These are phyloP conservation scores for Pseudotsuga menziesii DNA, from an alignment of 75 land plant genomes.

Conservation along the genomic window DNA sequence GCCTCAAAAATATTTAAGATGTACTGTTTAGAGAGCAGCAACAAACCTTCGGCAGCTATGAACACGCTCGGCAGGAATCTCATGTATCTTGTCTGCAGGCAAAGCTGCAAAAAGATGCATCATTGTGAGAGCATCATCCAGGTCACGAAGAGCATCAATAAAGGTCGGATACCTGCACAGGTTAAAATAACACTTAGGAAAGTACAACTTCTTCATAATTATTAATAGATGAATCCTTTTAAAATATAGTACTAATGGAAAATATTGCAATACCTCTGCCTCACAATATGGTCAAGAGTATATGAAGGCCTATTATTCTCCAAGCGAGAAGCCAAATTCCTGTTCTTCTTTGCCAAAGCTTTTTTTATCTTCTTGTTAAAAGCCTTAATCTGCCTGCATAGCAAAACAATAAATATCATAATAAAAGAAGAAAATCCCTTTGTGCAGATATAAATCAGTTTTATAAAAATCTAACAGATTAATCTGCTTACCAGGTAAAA, in stretches of 20 bases:
- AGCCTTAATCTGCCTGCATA: constrained; percentile 60
- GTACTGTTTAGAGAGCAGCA: not conserved
- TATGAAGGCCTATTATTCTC: constrained; percentile 47
- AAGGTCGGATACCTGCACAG: constrained; percentile 78
- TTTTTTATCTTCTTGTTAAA: constrained; percentile 82
- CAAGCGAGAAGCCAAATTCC: constrained; percentile 47
- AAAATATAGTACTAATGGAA: not conserved
- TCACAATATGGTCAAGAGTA: constrained; percentile 67
- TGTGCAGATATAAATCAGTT: not conserved
- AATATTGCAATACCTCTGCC: constrained; percentile 51
- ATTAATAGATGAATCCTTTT: not conserved
- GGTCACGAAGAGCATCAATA: constrained; percentile 90
- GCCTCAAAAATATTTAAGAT: not conserved
- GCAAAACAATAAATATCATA: not conserved
- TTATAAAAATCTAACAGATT: no score
- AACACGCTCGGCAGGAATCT: constrained; percentile 60
- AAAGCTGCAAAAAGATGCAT: constrained; percentile 90
- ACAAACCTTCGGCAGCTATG: constrained; percentile 85
- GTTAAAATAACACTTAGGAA: not conserved
- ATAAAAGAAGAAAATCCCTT: not conserved
- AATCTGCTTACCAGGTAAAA: no score
- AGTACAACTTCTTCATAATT: not conserved
- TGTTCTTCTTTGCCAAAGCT: constrained; percentile 74
- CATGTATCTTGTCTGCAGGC: constrained; percentile 67
- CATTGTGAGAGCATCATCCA: constrained; percentile 95